These are phyloP conservation scores for Stachybotrys echinatus DNA, from an alignment of 2,329 filamentous ascomycete genomes.

Conservation along the genomic window DNA sequence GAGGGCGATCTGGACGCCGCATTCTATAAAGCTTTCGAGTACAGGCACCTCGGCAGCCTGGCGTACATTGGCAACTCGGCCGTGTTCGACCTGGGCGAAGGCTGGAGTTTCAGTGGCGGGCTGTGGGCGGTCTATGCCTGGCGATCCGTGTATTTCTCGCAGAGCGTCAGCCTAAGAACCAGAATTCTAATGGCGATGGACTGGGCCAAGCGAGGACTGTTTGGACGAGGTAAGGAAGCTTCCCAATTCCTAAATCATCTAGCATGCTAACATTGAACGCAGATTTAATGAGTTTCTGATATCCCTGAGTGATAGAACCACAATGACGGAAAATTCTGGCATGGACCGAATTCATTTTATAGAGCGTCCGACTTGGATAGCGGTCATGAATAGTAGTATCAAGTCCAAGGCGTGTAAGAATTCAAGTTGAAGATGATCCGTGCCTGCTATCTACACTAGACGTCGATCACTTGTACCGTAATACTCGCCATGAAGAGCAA, in stretches of 20 bases:
- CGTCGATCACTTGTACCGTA: too few relatives aligned
- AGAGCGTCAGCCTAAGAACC: constrained; percentile 91
- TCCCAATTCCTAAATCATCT: not conserved
- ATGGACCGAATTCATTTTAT: too few relatives aligned
- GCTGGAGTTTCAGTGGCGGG: constrained; percentile 74
- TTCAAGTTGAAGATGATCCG: too few relatives aligned
- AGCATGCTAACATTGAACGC: not conserved
- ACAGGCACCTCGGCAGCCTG: constrained; percentile 83
- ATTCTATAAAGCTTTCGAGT: constrained; percentile 91
- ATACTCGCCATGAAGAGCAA: too few relatives aligned
- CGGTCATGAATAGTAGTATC: too few relatives aligned
- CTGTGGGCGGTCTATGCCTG: constrained; percentile 93
- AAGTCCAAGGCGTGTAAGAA: too few relatives aligned
- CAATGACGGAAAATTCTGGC: too few relatives aligned
- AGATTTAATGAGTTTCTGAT: constrained; percentile 51
- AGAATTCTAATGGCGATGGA: constrained; percentile 91
- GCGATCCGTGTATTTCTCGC: constrained; percentile 94
- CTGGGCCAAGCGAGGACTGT: constrained; percentile 93
- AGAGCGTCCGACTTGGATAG: too few relatives aligned
- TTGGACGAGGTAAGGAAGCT: constrained; percentile 74
- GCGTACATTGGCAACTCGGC: constrained; percentile 97
- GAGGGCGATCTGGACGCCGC: constrained; percentile 90
- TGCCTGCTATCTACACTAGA: too few relatives aligned
- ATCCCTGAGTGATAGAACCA: too few relatives aligned
- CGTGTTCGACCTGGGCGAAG: constrained; percentile 81